A percentile compares a stretch with the other conserved stretches of the same genome.
Evolutionary conservation across 140 eudicot species (phyloP).

Genomic region (Erigeron philadelphicus): DNA sequence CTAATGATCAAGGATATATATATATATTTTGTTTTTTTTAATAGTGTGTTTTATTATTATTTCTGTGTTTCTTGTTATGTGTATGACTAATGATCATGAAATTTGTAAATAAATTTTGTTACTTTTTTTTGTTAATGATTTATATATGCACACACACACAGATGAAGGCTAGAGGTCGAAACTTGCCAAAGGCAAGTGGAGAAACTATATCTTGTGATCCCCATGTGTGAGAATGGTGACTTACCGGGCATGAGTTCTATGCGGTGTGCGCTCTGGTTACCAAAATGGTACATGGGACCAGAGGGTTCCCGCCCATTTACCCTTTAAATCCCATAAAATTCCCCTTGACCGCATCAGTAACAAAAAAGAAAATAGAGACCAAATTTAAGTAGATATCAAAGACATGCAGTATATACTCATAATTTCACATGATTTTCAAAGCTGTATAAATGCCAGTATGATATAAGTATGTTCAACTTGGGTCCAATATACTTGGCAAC

Average conservation of each 20-base stretch:
- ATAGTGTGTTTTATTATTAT: neutral
- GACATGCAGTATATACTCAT: neutral
- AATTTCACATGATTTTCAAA: neutral
- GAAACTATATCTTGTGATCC: too few relatives aligned
- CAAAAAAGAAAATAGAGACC: too few relatives aligned
- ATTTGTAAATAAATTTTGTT: neutral
- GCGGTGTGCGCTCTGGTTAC: too few relatives aligned
- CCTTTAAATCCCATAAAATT: too few relatives aligned
- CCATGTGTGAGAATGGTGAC: too few relatives aligned
- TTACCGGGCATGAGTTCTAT: too few relatives aligned
- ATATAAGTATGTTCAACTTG: slow-evolving; percentile 7
- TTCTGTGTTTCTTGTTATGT: neutral
- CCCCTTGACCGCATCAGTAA: neutral
- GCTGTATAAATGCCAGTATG: neutral
- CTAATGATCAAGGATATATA: slow-evolving; percentile 1
- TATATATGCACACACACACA: too few relatives aligned
- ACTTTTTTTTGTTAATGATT: neutral
- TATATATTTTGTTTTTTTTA: neutral
- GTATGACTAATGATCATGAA: slow-evolving; percentile 2
- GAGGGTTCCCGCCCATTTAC: too few relatives aligned
- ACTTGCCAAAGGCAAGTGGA: too few relatives aligned
- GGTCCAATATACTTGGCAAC: neutral
- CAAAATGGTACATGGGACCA: too few relatives aligned
- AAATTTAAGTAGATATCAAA: slow-evolving; percentile 2
- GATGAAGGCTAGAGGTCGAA: too few relatives aligned